Conservation (phyloP, 2,329 filamentous ascomycete genomes). For the Endoconidiophora polonica region DNA sequence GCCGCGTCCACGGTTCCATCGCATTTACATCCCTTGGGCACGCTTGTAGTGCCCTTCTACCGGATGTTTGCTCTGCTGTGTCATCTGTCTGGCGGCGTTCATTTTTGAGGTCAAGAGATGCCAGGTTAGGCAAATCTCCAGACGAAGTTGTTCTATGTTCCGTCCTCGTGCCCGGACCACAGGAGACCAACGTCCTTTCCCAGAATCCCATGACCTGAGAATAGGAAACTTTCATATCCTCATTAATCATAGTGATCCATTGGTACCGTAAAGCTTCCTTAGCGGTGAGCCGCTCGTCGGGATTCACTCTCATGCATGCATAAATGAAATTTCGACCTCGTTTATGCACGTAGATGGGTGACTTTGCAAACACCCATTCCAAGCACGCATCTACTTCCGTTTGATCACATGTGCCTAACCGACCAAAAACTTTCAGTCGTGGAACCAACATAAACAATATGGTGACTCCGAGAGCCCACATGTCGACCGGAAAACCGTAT, state of each 20-base stretch:
- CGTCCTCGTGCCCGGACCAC: too few relatives aligned
- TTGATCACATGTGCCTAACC: neutral
- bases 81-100: too few relatives aligned
- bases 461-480: conserved; percentile 36
- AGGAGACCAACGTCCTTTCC: too few relatives aligned
- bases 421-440: neutral
- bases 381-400: neutral
- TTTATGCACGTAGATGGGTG: neutral
- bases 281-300: conserved; percentile 5
- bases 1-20: too few relatives aligned
- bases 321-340: conserved; percentile 9
- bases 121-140: too few relatives aligned
- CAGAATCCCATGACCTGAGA: conserved; percentile 1
- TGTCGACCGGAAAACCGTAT: conserved; percentile 27
- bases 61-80: too few relatives aligned
- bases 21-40: too few relatives aligned
- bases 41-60: too few relatives aligned
- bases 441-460: conserved; percentile 21
- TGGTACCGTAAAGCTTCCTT: conserved; percentile 3
- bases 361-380: neutral
- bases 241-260: conserved; percentile 6
- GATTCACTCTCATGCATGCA: conserved; percentile 4
- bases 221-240: conserved; percentile 6
- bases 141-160: too few relatives aligned
- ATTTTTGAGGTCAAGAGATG: too few relatives aligned